Conservation (phyloP, 441 rosid genomes). For the Adansonia rubrostipa region DNA sequence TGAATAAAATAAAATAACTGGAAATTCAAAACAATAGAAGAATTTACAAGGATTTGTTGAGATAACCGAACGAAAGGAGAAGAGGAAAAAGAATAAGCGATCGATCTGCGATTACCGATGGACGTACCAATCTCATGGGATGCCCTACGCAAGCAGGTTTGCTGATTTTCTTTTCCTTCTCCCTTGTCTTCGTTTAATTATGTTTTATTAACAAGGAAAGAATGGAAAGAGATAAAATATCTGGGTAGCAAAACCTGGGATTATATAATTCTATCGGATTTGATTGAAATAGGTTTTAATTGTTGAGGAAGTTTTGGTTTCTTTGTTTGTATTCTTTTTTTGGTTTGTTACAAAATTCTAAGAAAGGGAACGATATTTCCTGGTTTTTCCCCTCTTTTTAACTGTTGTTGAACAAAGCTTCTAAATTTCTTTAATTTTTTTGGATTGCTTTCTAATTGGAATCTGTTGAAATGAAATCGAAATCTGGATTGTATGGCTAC, state of each 20-base stretch:
- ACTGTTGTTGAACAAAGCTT: background rate
- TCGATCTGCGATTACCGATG: conserved; percentile 45
- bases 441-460: background rate
- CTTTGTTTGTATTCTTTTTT: background rate
- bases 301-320: conserved; percentile 5
- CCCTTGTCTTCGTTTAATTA: background rate
- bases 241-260: background rate
- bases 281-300: background rate
- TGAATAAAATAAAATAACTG: background rate
- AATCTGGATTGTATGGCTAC: background rate
- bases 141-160: conserved; percentile 85
- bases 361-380: background rate
- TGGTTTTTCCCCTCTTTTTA: background rate
- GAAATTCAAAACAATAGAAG: background rate
- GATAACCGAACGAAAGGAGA: background rate
- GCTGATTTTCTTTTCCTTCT: background rate
- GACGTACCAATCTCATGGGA: conserved; percentile 90
- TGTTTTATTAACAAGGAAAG: conserved; percentile 16
- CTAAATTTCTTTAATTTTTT: background rate
- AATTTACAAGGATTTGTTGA: background rate
- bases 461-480: background rate
- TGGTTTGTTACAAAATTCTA: background rate
- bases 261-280: background rate
- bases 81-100: conserved; percentile 10
- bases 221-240: background rate